These are phyloP conservation scores for Kockiozyma suomiensis DNA, from an alignment of 805 yeast genomes.

Conservation along the genomic window DNA sequence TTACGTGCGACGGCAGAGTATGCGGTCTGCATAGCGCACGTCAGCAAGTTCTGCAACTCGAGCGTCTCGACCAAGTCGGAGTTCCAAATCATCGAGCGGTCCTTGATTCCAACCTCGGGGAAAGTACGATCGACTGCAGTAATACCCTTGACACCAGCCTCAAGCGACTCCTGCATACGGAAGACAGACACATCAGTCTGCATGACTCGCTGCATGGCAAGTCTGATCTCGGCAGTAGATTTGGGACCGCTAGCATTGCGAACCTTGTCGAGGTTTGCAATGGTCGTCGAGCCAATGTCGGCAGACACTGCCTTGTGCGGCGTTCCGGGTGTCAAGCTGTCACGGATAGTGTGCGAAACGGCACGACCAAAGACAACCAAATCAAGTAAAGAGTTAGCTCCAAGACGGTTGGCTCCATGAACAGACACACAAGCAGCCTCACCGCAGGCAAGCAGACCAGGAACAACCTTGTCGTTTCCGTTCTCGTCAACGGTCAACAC, in stretches of 20 bases:
- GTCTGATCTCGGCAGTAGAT: slow-evolving; percentile 85
- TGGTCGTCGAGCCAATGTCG: slow-evolving; percentile 85
- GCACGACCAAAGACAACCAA: slow-evolving; percentile 98
- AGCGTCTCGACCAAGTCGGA: slow-evolving; percentile 94
- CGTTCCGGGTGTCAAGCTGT: slow-evolving; percentile 80
- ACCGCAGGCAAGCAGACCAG: slow-evolving; percentile 96
- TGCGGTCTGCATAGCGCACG: slow-evolving; percentile 97
- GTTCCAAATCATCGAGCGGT: slow-evolving; percentile 99
- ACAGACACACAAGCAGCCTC: slow-evolving; percentile 99
- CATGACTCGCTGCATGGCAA: slow-evolving; percentile 93
- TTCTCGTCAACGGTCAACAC: slow-evolving; percentile 76
- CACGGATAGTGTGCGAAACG: slow-evolving; percentile 88
- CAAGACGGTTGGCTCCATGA: slow-evolving; percentile 98
- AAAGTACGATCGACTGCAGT: slow-evolving; percentile 73
- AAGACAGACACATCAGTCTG: slow-evolving; percentile 96
- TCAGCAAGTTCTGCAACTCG: slow-evolving; percentile 92
- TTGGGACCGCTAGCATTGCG: slow-evolving; percentile 83
- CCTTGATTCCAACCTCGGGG: slow-evolving; percentile 79
- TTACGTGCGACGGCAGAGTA: slow-evolving; percentile 89
- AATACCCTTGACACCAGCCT: slow-evolving; percentile 85
- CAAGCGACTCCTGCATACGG: slow-evolving; percentile 89
- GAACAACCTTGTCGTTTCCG: slow-evolving; percentile 89
- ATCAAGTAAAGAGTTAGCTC: slow-evolving; percentile 96
- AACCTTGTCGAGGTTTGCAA: slow-evolving; percentile 84
- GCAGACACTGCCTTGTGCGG: slow-evolving; percentile 82